Evolutionary conservation across 2,329 filamentous ascomycete species (phyloP), one percentile per base, ranked within the genome.

Genomic region (Apiospora hydei): DNA sequence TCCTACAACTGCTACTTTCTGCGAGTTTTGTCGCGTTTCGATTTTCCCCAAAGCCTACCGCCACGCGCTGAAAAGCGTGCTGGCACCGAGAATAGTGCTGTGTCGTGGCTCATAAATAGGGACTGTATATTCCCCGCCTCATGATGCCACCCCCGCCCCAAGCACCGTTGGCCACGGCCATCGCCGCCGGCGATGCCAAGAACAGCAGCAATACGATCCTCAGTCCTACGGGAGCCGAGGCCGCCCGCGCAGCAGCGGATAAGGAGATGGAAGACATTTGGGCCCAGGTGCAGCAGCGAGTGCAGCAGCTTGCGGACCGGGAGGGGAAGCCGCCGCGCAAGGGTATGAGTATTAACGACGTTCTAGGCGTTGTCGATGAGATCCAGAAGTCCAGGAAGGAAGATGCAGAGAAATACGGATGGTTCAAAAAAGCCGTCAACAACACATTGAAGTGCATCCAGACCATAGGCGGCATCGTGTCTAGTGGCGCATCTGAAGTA

Each of bases 391-490:
- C 74, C 3, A 75, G 79, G 21, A 78, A 78, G 71, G 77, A 80
- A 64, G 77, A 77, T 47, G 71, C 78, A 5, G 79, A 79, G 70
- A 78, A 81, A 57, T 80, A 77, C 49, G 75, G 75, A 41, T 53
- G 69, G 6, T 77, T 81, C 71, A 81, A 77, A 67, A 72, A 69
- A 11, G 73, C 78, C 11, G 75, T 82, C n/a, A 71, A 69, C 61
- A 77, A 73, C 47, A 81, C 81, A 2, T 69, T 69, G 18, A 21
- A 69, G 74, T 81, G 79, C 69, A 81, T 82, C 69, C 76, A 78
- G 51, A 80, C 77, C 5, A 76, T 82, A 26, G 81, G 81, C 1
- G 79, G 80, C 8, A 80, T 82, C 41, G 78, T 82, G 24, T 75
- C 78, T 1, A 74, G 77, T 47, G 79, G 77, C 16, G 77, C 75